Base-by-base conservation (phyloP, 305 asterid species). In the Caryopteris hybrid region DNA sequence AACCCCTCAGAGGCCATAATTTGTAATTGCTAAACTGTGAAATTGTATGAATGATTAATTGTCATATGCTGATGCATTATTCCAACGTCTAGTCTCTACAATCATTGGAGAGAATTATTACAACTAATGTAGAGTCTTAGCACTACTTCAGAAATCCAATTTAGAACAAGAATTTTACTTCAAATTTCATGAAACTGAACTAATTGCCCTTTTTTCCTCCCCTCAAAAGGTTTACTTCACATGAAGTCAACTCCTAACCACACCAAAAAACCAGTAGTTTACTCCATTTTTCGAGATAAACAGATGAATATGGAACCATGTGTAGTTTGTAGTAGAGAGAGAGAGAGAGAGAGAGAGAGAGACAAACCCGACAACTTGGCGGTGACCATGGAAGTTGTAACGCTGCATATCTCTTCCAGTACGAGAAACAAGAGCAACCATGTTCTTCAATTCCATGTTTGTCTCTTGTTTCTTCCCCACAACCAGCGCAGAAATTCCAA, bases 341-440 rank as follows among this genome's bases (percentile, higher is more conserved):
- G n/a, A n/a, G n/a, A n/a, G n/a, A n/a, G n/a, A n/a, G n/a, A n/a
- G n/a, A 51, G 56, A 62, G 62, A 33, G 18, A n/a, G 60, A 48
- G 47, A 68, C 72, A 11, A 7, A 82, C 87, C 87, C 87, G 46
- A 82, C 87, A 63, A 82, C 85, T 77, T 77, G 87, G 68, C 87
- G 87, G 52, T 82, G 83, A 43, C 87, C 87, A 7, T 43, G 78
- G 54, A 74, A 66, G 73, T 83, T 79, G 61, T 83, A 83, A 29
- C 87, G 87, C 76, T 83, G 87, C 76, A 77, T 13, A 56, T 83
- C 78, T 41, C 87, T 71, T 21, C 87, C 85, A 23, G 87, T 83
- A 13, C 87, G 87, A 62, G 87, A 74, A 76, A 79, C 87, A 34
- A 82, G 83, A 69, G 77, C 61, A 72, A 72, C 78, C 81, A 79